phyloP scores from a whole-genome alignment of 2,329 filamentous ascomycete species.

The Chaetothyriales sp. region DNA sequence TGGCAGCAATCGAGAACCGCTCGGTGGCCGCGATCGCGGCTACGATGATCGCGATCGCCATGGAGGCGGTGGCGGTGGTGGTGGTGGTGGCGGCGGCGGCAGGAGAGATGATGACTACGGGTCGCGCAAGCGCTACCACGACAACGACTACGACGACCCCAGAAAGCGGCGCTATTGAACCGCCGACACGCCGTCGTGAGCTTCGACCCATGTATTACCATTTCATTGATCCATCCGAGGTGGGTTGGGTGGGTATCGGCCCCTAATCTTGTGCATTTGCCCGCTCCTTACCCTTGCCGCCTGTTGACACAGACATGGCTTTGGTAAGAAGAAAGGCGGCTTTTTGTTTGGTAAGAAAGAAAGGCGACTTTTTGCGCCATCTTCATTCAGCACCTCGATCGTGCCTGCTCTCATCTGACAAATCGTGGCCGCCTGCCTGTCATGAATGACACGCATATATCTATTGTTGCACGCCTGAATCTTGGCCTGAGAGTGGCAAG shows the following conservation, averaged over 20 bases:
- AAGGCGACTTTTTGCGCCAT: background rate
- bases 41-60: slow-evolving; percentile 34
- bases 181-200: slow-evolving; percentile 8
- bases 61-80: slow-evolving; percentile 26
- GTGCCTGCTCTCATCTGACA: background rate
- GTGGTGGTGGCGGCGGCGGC: slow-evolving; percentile 30
- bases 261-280: background rate
- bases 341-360: background rate
- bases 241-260: background rate
- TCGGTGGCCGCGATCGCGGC: slow-evolving; percentile 53
- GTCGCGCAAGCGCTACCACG: slow-evolving; percentile 55
- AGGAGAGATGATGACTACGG: slow-evolving; percentile 40
- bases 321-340: background rate
- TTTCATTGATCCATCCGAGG: slow-evolving; percentile 20
- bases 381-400: background rate
- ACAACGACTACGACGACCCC: slow-evolving; percentile 69
- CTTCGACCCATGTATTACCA: slow-evolving; percentile 9
- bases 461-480: too few relatives aligned
- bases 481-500: too few relatives aligned
- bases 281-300: background rate
- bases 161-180: slow-evolving; percentile 49
- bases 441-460: too few relatives aligned
- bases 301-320: background rate
- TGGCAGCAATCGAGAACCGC: slow-evolving; percentile 73
- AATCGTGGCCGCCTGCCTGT: background rate